Base-by-base conservation (phyloP, 1,284 basidiomycete species). In the Microstroma glucosiphilum region DNA sequence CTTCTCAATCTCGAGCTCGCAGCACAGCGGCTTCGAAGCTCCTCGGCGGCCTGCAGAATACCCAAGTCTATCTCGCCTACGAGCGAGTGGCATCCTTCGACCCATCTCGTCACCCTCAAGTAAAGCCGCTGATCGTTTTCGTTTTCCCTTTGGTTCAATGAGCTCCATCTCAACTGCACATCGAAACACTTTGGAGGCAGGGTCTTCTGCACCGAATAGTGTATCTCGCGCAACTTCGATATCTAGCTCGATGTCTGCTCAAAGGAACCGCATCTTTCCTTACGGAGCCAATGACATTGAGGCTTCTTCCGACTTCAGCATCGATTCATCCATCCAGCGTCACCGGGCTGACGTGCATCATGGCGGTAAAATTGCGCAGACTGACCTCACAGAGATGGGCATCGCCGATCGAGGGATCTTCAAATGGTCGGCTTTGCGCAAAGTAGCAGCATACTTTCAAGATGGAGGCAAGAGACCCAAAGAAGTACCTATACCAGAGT, bases 401-500 rank as follows among this genome's bases (percentile, higher is more conserved):
- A 23, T 48, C 46, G 46, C 46, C 17, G 51, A 54, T 54, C 83
- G 84, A 13, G 86, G 89, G 58, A 86, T 88, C 9, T 89, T 92
- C 77, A 84, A 83, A 58, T 92, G 90, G 90, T 86, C 88, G 0
- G 83, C 85, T n/a, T 81, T 96, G 54, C 85, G 86, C 82, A 63
- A 80, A 85, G 67, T 91, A 82, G 80, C 82, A 80, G 48, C 84
- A 77, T 62, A 82, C 81, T 19, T 84, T 83, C 37, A 40, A 26
- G 49, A 60, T 58, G 58, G 46, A 51, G 46, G 48, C 46, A 48
- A 48, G 62, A 43, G 41, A 37, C 37, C 26, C 40, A 6, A 89
- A 89, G 0, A 82, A 81, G 0, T 91, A 93, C 0, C 25, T 7
- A 48, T 23, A 48, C 8, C 51, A 23, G n/a, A 19, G 3, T 54